Evolutionary conservation across 805 yeast species (phyloP).

Genomic region (Starmerella scarabaei): DNA sequence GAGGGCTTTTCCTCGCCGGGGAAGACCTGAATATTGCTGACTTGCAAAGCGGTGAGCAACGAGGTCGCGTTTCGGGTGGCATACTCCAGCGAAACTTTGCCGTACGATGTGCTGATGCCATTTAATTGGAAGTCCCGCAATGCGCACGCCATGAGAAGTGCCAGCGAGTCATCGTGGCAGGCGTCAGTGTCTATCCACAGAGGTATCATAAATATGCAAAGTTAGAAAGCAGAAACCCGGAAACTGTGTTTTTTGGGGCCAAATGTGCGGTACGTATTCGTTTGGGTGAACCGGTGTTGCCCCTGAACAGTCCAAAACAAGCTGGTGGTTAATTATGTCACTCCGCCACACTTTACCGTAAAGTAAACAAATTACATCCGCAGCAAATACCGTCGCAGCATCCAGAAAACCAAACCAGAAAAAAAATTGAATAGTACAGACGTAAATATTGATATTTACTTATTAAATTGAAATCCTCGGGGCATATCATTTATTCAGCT

Average conservation of each 20-base stretch:
- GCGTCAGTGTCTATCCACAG: slow-evolving; percentile 89
- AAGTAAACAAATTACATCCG: no score
- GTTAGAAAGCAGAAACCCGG: no score
- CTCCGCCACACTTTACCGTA: no score
- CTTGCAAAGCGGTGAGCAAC: slow-evolving; percentile 44
- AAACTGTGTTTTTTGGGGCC: no score
- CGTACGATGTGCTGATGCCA: slow-evolving; percentile 68
- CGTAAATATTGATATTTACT: no score
- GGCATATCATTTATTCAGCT: background rate
- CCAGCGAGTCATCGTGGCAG: slow-evolving; percentile 80
- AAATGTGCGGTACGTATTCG: no score
- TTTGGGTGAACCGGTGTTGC: no score
- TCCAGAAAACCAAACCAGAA: no score
- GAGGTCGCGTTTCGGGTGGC: slow-evolving; percentile 62
- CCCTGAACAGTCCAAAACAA: no score
- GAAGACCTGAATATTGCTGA: slow-evolving; percentile 45
- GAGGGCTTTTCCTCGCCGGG: slow-evolving; percentile 49
- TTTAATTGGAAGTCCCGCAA: slow-evolving; percentile 45
- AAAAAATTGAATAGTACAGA: background rate
- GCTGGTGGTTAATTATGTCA: no score
- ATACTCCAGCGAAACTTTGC: slow-evolving; percentile 48
- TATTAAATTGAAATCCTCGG: no score
- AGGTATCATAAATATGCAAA: slow-evolving; percentile 34
- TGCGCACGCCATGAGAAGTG: slow-evolving; percentile 49
- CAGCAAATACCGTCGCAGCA: no score